Percentiles rank a stretch among this genome's conserved stretches.
These are phyloP conservation scores for Byssochlamys sp. DNA, from an alignment of 2,329 filamentous ascomycete species.

Conservation along the genomic window DNA sequence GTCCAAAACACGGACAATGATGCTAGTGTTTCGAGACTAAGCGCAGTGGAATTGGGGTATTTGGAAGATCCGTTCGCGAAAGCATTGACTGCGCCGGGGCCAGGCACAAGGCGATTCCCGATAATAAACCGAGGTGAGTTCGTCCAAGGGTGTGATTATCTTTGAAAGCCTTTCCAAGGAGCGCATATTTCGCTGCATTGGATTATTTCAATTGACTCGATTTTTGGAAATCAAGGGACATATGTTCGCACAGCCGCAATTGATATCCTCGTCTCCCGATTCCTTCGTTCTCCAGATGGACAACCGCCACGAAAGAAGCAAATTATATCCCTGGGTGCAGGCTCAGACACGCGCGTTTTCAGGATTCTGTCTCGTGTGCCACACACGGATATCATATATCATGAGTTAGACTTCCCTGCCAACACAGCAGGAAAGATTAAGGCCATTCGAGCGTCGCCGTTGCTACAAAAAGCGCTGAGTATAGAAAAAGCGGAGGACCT, in stretches of 20 bases:
- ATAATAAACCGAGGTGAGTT: slow-evolving; percentile 75
- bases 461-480: slow-evolving; percentile 22
- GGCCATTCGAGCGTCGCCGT: slow-evolving; percentile 25
- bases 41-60: slow-evolving; percentile 77
- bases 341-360: slow-evolving; percentile 83
- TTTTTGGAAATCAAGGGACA: slow-evolving; percentile 52
- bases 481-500: slow-evolving; percentile 21
- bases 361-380: slow-evolving; percentile 50
- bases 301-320: slow-evolving; percentile 42
- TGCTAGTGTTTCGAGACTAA: slow-evolving; percentile 77
- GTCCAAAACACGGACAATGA: slow-evolving; percentile 88
- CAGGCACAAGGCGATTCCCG: slow-evolving; percentile 59
- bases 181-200: background rate
- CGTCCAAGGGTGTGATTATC: background rate
- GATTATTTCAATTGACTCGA: slow-evolving; percentile 22
- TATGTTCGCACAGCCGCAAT: slow-evolving; percentile 80
- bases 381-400: slow-evolving; percentile 56
- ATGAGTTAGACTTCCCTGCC: slow-evolving; percentile 80
- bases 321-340: slow-evolving; percentile 84
- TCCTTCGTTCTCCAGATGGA: slow-evolving; percentile 44
- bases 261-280: slow-evolving; percentile 64
- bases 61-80: slow-evolving; percentile 70
- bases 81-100: slow-evolving; percentile 50
- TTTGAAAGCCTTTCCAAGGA: too few species aligned
- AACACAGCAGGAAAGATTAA: slow-evolving; percentile 60